phyloP scores from a whole-genome alignment of 177 flowering plant species.

The Vitis hybrid region DNA sequence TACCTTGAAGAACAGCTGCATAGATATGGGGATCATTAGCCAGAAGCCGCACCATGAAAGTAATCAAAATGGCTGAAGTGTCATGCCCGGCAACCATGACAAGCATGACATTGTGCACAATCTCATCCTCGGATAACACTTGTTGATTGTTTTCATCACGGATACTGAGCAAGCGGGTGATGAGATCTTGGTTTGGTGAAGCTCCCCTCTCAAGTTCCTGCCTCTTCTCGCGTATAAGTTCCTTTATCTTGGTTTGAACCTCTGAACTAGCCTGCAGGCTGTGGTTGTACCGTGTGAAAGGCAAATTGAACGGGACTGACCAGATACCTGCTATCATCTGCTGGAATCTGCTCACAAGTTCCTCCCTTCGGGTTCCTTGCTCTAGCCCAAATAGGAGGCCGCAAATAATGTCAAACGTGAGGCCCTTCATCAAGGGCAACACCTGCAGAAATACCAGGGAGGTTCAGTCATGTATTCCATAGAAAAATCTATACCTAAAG shows the following conservation, averaged over 20 bases:
- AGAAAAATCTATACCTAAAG: neutral
- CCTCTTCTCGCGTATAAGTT: conserved; percentile 44
- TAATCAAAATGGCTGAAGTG: conserved; percentile 53
- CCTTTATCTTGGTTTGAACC: conserved; percentile 28
- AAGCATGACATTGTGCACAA: conserved; percentile 48
- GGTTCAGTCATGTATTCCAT: neutral
- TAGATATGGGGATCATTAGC: conserved; percentile 42
- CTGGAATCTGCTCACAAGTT: conserved; percentile 30
- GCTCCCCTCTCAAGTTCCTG: conserved; percentile 28
- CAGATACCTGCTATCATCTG: conserved; percentile 51
- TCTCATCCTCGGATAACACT: conserved; percentile 45
- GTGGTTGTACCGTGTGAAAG: conserved; percentile 56
- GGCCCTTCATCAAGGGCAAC: conserved; percentile 52
- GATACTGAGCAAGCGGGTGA: conserved; percentile 47
- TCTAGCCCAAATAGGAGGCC: conserved; percentile 57
- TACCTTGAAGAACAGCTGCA: conserved; percentile 58
- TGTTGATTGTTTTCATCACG: conserved; percentile 17
- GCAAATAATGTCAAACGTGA: conserved; percentile 62
- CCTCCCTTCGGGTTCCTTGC: conserved; percentile 29
- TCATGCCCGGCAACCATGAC: conserved; percentile 73
- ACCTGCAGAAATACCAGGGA: conserved; percentile 20
- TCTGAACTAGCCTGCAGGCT: conserved; percentile 48
- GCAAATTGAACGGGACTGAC: conserved; percentile 62
- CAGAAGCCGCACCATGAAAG: conserved; percentile 50
- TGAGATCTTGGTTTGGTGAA: conserved; percentile 48